Percentiles rank a stretch among this genome's conserved stretches.
Evolutionary conservation across 78 protist genomes (phyloP).

Genomic region (Trichosphaerium sp.): DNA sequence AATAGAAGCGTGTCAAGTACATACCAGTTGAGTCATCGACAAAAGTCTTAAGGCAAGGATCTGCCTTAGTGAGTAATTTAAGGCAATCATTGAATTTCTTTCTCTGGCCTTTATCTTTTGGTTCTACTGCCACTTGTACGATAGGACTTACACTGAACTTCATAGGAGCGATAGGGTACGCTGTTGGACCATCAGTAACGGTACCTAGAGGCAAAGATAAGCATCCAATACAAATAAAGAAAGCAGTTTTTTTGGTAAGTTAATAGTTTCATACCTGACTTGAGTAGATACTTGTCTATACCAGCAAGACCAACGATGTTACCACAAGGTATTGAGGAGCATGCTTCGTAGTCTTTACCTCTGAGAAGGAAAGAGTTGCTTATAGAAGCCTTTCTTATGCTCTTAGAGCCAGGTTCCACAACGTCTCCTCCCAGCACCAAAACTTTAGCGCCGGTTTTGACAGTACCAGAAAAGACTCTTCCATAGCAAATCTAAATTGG

Average conservation of each 20-base stretch:
- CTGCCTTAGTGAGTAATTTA: conserved; percentile 31
- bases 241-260: no score
- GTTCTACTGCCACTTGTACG: conserved; percentile 65
- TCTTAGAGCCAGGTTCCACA: conserved; percentile 3
- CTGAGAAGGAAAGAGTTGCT: conserved; percentile 15
- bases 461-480: conserved; percentile 60
- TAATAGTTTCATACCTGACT: no score
- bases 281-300: conserved; percentile 43
- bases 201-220: no score
- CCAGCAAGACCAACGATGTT: conserved; percentile 60
- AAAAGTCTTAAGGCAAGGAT: neutral
- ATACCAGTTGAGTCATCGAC: no score
- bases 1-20: no score
- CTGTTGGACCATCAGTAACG: conserved; percentile 2
- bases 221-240: no score
- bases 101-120: neutral
- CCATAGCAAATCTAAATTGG: conserved; percentile 37
- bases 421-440: conserved; percentile 6
- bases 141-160: conserved; percentile 36
- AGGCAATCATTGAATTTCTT: conserved; percentile 67
- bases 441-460: conserved; percentile 8
- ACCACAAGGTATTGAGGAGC: conserved; percentile 37
- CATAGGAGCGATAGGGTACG: conserved; percentile 7
- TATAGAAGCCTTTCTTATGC: neutral
- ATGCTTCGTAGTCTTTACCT: conserved; percentile 10